Percentiles rank a stretch among this genome's conserved stretches.
Evolutionary conservation across 2,329 filamentous ascomycete genomes (phyloP).

Genomic region (Exophiala alcalophila): DNA sequence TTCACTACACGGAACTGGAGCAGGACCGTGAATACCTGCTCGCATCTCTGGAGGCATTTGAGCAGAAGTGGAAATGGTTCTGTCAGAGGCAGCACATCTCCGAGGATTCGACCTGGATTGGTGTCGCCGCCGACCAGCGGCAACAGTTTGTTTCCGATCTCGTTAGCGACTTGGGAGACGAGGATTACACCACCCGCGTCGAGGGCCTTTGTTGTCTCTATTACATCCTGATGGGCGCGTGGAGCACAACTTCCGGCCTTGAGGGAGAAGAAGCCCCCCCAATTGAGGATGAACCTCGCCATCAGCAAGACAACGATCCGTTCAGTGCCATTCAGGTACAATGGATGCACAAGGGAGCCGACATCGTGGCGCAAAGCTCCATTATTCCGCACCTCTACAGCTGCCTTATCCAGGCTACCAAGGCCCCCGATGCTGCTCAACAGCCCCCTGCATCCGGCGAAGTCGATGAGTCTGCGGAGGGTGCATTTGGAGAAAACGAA

Average conservation of each 20-base stretch:
- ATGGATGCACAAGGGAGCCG: slow-evolving; percentile 46
- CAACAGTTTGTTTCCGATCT: slow-evolving; percentile 42
- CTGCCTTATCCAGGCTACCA: slow-evolving; percentile 40
- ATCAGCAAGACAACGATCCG: slow-evolving; percentile 43
- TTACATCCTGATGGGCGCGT: slow-evolving; percentile 64
- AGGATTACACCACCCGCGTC: slow-evolving; percentile 42
- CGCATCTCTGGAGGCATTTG: slow-evolving; percentile 71
- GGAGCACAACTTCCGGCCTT: slow-evolving; percentile 63
- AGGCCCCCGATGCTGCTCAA: slow-evolving; percentile 34
- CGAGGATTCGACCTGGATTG: slow-evolving; percentile 61
- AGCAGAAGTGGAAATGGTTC: slow-evolving; percentile 67
- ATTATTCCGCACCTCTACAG: slow-evolving; percentile 39
- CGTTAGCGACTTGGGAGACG: slow-evolving; percentile 38
- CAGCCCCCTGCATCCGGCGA: slow-evolving; percentile 3
- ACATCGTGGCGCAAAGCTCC: slow-evolving; percentile 38
- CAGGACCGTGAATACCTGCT: slow-evolving; percentile 79
- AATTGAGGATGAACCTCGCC: slow-evolving; percentile 33
- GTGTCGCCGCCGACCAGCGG: slow-evolving; percentile 54
- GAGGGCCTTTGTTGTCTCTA: slow-evolving; percentile 47
- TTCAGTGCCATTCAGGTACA: slow-evolving; percentile 48
- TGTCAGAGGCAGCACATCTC: slow-evolving; percentile 40
- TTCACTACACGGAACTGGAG: slow-evolving; percentile 70
- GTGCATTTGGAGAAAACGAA: slow-evolving; percentile 27
- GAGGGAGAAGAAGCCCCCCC: slow-evolving; percentile 13
- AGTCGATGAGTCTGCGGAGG: slow-evolving; percentile 20